These are phyloP conservation scores for Camellia granthamiana DNA, from an alignment of 148 eudicot genomes.

Conservation along the genomic window DNA sequence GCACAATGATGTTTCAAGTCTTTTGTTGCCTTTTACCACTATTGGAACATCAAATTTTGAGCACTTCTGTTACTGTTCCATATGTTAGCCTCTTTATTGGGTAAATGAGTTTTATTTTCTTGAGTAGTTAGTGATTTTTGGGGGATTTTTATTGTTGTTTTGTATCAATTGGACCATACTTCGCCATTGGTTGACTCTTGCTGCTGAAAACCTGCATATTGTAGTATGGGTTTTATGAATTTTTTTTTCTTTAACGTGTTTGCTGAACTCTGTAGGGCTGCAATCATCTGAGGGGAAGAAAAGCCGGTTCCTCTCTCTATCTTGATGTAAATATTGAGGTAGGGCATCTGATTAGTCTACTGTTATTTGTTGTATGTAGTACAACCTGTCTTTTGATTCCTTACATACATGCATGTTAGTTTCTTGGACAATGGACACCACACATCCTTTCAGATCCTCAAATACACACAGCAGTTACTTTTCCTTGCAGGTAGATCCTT, in stretches of 20 bases:
- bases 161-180: not conserved
- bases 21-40: no score
- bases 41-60: not conserved
- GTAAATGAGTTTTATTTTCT: not conserved
- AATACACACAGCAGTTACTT: constrained; percentile 15
- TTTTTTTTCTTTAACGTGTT: not conserved
- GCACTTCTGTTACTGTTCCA: not conserved
- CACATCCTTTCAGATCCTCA: constrained; percentile 8
- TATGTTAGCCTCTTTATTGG: not conserved
- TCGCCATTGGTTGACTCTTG: not conserved
- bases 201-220: not conserved
- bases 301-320: constrained; percentile 91
- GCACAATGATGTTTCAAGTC: not conserved
- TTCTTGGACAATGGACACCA: not conserved
- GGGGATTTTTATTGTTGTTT: not conserved
- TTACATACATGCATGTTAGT: not conserved
- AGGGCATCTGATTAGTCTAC: not conserved
- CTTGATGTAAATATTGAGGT: constrained; percentile 98
- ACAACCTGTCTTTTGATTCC: not conserved
- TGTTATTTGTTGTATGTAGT: not conserved
- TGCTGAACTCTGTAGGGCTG: constrained; percentile 59
- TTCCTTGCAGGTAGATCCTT: constrained; percentile 81
- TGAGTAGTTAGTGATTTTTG: not conserved
- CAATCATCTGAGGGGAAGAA: constrained; percentile 84
- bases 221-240: not conserved